Base-by-base conservation (phyloP, 352 stramenopile genomes). In the Phytophthora sojae region DNA sequence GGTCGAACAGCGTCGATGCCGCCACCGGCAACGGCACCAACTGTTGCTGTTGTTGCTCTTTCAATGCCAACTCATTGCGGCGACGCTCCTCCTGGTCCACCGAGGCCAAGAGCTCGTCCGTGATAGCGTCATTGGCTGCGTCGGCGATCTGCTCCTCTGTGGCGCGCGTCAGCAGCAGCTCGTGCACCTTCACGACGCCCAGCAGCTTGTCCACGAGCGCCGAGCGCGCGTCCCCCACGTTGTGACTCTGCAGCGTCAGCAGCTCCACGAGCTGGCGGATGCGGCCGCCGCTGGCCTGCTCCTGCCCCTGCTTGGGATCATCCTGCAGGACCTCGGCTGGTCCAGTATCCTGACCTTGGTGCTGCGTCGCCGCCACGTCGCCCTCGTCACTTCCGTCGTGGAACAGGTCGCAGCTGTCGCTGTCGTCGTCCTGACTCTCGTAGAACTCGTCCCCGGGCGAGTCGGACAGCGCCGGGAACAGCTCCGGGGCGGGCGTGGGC, bases 91-190 rank as follows among this genome's bases (percentile, higher is more conserved):
- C 84, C 54, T 77, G 53, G 61, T 91, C 81, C 32, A 93, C 82
- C 2, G 80, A 88, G 45, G 77, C 86, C 21, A 92, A 19, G 49
- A 92, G 90, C 67, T 93, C 85, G 62, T 93, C 80, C 26, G 82
- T 86, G 61, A 93, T 90, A 7, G 84, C 86, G 57, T 92, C 86
- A 65, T 92, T 91, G 15, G 84, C 86, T 0, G 84, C 84, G 6
- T 77, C 77, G 15, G 84, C 86, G 64, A 93, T 93, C 64, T 91
- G 81, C 32, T 93, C 86, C 59, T 92, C 71, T 3, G 79, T 90
- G 26, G 84, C 84, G 57, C 87, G 82, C 25, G 77, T 88, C 49
- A 93, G 69, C 64, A 93, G 60, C 37, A 93, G 71, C 23, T 91
- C 83, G 58, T 83, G 81, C 42, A 93, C 75, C 52, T 80, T 86